Conservation (phyloP, 2,329 filamentous ascomycete genomes). For the Chaetomiaceae sp. region DNA sequence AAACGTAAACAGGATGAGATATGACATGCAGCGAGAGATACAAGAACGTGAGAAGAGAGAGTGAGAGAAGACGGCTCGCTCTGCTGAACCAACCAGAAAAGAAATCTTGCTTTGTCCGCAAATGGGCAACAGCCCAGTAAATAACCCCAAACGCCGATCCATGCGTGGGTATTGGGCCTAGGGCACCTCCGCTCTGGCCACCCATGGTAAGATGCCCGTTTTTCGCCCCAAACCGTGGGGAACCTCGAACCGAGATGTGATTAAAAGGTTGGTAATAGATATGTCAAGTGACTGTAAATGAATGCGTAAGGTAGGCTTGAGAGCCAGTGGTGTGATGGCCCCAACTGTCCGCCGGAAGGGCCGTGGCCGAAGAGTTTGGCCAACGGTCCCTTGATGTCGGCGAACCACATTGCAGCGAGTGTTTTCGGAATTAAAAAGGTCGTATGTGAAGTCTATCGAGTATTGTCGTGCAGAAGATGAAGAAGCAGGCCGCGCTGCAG, state of each 20-base stretch:
- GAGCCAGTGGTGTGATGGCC: neutral
- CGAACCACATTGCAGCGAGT: slow-evolving; percentile 22
- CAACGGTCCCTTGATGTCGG: slow-evolving; percentile 3
- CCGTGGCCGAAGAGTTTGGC: slow-evolving; percentile 9
- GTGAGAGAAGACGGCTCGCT: too few species aligned
- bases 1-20: slow-evolving; percentile 8
- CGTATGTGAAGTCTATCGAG: slow-evolving; percentile 25
- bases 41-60: slow-evolving; percentile 12
- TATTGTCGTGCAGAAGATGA: slow-evolving; percentile 14
- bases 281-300: neutral
- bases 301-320: neutral
- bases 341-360: neutral
- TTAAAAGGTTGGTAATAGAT: slow-evolving; percentile 9
- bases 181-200: slow-evolving; percentile 10
- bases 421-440: slow-evolving; percentile 26
- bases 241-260: neutral
- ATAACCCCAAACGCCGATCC: slow-evolving; percentile 21
- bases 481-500: slow-evolving; percentile 1
- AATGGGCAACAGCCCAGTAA: slow-evolving; percentile 5
- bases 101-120: neutral
- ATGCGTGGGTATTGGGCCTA: slow-evolving; percentile 23
- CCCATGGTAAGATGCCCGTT: slow-evolving; percentile 13
- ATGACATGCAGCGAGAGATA: slow-evolving; percentile 21
- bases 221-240: slow-evolving; percentile 1
- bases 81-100: neutral